Conservation (phyloP, 208 protist species). For the Trypanosomatidae sp. region DNA sequence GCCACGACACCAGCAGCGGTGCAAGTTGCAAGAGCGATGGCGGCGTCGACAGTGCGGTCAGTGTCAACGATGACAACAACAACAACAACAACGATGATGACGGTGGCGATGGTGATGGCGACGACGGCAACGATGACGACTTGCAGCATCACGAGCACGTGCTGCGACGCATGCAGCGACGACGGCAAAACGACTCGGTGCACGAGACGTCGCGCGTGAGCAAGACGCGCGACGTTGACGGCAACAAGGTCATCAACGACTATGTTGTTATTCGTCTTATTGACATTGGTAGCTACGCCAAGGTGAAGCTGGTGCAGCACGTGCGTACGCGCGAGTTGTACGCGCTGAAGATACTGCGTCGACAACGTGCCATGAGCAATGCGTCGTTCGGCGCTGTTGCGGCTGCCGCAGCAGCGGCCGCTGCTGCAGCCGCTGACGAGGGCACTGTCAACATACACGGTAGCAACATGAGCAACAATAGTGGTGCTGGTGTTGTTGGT, state of each 20-base stretch:
- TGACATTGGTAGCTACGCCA: constrained; percentile 67
- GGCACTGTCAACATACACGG: too few relatives aligned
- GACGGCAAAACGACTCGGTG: constrained; percentile 14
- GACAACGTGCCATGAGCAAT: constrained; percentile 5
- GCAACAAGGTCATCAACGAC: constrained; percentile 86
- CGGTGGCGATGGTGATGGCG: too few relatives aligned
- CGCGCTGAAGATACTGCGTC: constrained; percentile 73
- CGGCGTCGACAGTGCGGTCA: too few relatives aligned
- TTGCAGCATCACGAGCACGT: constrained; percentile 27
- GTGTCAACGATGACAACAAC: too few relatives aligned
- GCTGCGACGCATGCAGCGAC: constrained; percentile 42
- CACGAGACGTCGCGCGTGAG: constrained; percentile 17
- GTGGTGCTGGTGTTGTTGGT: neutral
- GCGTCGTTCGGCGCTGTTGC: neutral
- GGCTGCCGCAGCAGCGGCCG: neutral
- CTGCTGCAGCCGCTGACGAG: too few relatives aligned
- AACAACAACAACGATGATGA: too few relatives aligned
- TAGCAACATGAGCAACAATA: neutral
- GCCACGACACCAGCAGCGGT: constrained; percentile 3
- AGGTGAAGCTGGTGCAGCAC: constrained; percentile 85
- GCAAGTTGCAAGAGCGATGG: too few relatives aligned
- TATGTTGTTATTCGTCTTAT: constrained; percentile 75
- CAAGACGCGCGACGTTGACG: constrained; percentile 31
- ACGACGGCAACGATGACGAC: neutral
- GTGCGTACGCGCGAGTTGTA: constrained; percentile 41